Conservation (phyloP, 192 early-diverging fungal genomes). For the Irineochytrium annulatum region DNA sequence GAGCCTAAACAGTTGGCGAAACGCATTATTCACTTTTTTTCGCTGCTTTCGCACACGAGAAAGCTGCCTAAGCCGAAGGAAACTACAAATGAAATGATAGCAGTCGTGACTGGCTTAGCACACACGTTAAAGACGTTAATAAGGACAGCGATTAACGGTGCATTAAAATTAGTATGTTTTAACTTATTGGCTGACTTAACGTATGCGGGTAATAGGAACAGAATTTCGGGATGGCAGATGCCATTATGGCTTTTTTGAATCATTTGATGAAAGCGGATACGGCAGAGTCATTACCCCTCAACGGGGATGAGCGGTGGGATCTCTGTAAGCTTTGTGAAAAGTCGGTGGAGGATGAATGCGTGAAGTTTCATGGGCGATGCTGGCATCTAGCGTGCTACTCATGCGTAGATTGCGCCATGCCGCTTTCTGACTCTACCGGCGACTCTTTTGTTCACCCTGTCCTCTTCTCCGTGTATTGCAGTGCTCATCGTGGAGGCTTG, state of each 20-base stretch:
- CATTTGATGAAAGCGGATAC: constrained; percentile 60
- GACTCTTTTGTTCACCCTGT: constrained; percentile 12
- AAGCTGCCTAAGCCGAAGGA: constrained; percentile 42
- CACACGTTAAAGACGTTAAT: constrained; percentile 91
- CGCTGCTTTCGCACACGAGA: constrained; percentile 72
- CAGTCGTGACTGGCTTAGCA: constrained; percentile 83
- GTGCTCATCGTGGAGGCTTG: constrained; percentile 16
- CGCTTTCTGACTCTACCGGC: too few relatives aligned
- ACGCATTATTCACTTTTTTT: constrained; percentile 93
- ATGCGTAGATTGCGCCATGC: constrained; percentile 64
- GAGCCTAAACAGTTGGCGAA: constrained; percentile 96
- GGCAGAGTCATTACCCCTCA: constrained; percentile 47
- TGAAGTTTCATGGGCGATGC: constrained; percentile 45
- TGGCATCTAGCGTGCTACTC: constrained; percentile 80
- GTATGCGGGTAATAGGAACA: constrained; percentile 49
- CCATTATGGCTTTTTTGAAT: constrained; percentile 68
- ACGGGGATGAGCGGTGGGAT: constrained; percentile 70
- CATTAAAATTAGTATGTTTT: constrained; percentile 68
- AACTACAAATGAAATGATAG: constrained; percentile 79
- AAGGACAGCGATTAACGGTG: constrained; percentile 80
- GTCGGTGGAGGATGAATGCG: constrained; percentile 85
- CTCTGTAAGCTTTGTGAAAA: constrained; percentile 72
- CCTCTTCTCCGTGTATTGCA: constrained; percentile 25
- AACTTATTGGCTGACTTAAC: constrained; percentile 13
- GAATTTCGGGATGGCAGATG: constrained; percentile 42